Base-by-base conservation (phyloP, 108 stramenopile genomes). In the Nitzschia putrida region DNA sequence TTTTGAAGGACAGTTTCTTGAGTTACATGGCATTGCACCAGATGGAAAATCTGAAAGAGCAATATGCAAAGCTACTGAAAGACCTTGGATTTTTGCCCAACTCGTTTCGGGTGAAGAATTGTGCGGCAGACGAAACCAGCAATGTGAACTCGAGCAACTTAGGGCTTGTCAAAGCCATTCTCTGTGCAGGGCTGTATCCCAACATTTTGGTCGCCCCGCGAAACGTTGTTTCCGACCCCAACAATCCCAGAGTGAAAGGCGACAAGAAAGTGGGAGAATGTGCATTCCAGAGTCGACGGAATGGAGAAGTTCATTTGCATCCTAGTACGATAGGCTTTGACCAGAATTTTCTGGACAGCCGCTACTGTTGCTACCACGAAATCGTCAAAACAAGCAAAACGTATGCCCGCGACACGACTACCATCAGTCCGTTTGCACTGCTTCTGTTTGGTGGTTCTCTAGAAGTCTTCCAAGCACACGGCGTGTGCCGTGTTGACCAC, bases 141-240 rank as follows among this genome's bases (percentile, higher is more conserved):
- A 86, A 88, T 56, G 55, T 44, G 18, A 83, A 88, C 54, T 71
- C 83, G 0, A 45, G 66, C 11, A 88, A 88, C 72, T 74, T 82
- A 52, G 76, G 73, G 13, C 73, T 95, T 8, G 76, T 95, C 22
- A 91, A 88, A 70, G 93, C 91, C 6, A 85, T 92, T 26, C 71
- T 95, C 47, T 85, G 85, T 21, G 96, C 94, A 22, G 94, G 94
- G 9, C 78, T 96, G 42, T 95, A 94, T 68, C 96, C 96, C 13
- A 89, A 93, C 65, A 83, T 96, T 50, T 71, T 85, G n/a, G 83
- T 92, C 43, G 86, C 85, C 5, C 93, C 93, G 11, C 57, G 80
- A 40, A 29, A 76, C 0, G 60, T 85, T 6, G 64, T 59, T 13
- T 45, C 39, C 29, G 25, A 22, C 10, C 45, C 64, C 12, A 50